phyloP scores from a whole-genome alignment of 139 green algal species.

The Coelastrella sp. region DNA sequence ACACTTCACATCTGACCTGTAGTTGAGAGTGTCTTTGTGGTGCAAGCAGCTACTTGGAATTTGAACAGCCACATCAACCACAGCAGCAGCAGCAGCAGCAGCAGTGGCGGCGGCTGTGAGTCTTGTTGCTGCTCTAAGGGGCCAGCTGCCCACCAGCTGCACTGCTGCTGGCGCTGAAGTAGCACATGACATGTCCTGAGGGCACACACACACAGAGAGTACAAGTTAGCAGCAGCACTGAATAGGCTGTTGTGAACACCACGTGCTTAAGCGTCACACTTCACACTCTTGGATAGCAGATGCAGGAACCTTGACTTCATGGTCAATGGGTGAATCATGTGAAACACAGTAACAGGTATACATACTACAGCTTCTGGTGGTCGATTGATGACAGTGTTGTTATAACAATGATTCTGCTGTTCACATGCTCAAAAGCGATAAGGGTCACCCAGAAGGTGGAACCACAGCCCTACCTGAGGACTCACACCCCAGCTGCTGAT shows the following conservation, averaged over 20 bases:
- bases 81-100: background rate
- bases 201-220: background rate
- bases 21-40: conserved; percentile 81
- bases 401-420: background rate
- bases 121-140: background rate
- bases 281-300: background rate
- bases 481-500: conserved; percentile 38
- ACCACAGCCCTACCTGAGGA: background rate
- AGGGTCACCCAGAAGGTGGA: background rate
- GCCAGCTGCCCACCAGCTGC: conserved; percentile 37
- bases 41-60: conserved; percentile 75
- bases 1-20: conserved; percentile 59
- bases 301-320: background rate
- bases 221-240: background rate
- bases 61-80: conserved; percentile 74
- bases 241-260: background rate
- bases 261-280: background rate
- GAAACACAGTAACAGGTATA: background rate
- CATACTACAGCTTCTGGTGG: background rate
- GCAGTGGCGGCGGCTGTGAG: background rate
- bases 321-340: background rate
- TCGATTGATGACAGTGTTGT: background rate
- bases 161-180: background rate
- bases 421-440: background rate
- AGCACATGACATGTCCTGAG: background rate